Conservation (phyloP, 148 eudicot species). For the Vaccinium macrocarpon region DNA sequence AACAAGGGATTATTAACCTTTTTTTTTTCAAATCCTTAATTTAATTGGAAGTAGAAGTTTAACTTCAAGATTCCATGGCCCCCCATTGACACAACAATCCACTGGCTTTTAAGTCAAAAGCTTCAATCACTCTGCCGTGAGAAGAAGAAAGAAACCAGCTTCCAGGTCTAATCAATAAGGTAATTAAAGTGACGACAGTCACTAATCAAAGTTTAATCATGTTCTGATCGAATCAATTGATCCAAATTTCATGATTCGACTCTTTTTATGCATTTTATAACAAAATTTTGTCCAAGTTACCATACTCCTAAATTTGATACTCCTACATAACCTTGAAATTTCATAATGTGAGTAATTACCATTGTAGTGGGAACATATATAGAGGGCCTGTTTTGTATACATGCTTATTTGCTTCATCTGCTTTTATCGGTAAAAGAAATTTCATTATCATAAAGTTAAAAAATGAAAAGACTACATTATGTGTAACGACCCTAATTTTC, state of each 20-base stretch:
- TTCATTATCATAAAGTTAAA: too few species aligned
- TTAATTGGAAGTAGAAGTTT: not conserved
- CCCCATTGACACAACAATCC: conserved; percentile 12
- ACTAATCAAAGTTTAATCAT: conserved; percentile 7
- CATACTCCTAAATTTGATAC: too few species aligned
- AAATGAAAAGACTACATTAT: too few species aligned
- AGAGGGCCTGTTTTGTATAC: too few species aligned
- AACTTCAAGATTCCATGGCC: conserved; percentile 16
- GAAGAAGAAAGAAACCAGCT: not conserved
- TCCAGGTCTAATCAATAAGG: conserved; percentile 21
- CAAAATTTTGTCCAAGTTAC: too few species aligned
- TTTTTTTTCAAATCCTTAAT: not conserved
- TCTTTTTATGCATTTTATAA: too few species aligned
- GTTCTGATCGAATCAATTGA: not conserved
- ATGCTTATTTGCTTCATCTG: too few species aligned
- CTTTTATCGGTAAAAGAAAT: too few species aligned
- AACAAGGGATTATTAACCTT: conserved; percentile 21
- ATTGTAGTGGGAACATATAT: too few species aligned
- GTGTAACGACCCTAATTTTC: too few species aligned
- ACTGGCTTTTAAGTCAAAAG: conserved; percentile 28
- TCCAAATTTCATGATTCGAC: conserved; percentile 9
- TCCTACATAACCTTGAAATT: too few species aligned
- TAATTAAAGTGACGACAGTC: conserved; percentile 4
- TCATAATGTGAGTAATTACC: too few species aligned
- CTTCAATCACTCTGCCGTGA: conserved; percentile 24